Evolutionary conservation across 2,329 filamentous ascomycete genomes (phyloP).

Genomic region (Teratosphaeria destructans): DNA sequence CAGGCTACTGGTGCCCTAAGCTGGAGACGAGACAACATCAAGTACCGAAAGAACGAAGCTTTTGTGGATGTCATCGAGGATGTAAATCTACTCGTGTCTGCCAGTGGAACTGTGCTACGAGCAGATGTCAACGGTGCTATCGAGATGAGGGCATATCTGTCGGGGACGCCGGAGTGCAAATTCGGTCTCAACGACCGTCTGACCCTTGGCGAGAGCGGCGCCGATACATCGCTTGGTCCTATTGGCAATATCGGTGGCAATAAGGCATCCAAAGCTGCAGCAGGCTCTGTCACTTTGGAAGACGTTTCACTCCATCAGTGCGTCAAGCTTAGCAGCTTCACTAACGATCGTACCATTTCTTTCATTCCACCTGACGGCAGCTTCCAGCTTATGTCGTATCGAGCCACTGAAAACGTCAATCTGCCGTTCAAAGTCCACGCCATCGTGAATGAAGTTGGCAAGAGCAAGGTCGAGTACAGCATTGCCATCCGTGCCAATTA

Average conservation of each 20-base stretch:
- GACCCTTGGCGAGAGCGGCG: constrained; percentile 58
- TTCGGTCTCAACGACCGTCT: constrained; percentile 95
- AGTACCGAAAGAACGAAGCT: constrained; percentile 98
- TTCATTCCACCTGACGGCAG: constrained; percentile 98
- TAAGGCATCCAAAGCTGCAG: constrained; percentile 90
- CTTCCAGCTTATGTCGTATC: constrained; percentile 98
- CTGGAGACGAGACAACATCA: constrained; percentile 94
- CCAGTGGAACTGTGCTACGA: constrained; percentile 83
- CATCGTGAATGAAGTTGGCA: constrained; percentile 94
- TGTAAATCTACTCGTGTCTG: constrained; percentile 98
- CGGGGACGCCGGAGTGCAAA: constrained; percentile 95
- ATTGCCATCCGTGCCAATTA: constrained; percentile 97
- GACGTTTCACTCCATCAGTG: constrained; percentile 99
- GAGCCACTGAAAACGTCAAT: constrained; percentile 96
- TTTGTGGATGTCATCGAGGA: constrained; percentile 99
- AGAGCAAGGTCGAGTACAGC: constrained; percentile 96
- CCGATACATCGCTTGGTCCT: constrained; percentile 48
- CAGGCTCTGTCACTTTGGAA: constrained; percentile 88
- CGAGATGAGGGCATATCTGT: constrained; percentile 95
- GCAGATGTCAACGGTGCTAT: constrained; percentile 97
- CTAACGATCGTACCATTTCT: constrained; percentile 96
- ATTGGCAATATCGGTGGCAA: constrained; percentile 68
- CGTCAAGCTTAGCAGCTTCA: constrained; percentile 86
- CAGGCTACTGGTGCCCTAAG: constrained; percentile 94
- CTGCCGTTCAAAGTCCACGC: constrained; percentile 97